A percentile compares a stretch with the other conserved stretches of the same genome.
Evolutionary conservation across 768 basidiomycete species (phyloP).

Genomic region (Austroboletus festivus): DNA sequence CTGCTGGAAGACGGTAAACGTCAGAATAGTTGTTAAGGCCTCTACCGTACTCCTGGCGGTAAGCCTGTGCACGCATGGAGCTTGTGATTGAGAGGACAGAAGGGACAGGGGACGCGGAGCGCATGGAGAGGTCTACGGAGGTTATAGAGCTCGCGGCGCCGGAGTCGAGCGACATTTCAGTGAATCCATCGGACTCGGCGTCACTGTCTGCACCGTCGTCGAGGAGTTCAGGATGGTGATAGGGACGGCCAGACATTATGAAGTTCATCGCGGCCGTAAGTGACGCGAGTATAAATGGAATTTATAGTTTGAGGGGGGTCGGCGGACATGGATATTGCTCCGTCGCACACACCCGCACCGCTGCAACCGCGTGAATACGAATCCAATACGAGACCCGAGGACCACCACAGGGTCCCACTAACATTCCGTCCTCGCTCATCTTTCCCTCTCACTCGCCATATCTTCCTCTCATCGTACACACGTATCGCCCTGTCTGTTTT

Average conservation of each 20-base stretch:
- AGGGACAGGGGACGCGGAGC: conserved; percentile 61
- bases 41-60: conserved; percentile 65
- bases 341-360: conserved; percentile 24
- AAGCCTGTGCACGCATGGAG: conserved; percentile 56
- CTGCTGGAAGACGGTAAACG: conserved; percentile 74
- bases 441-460: background rate
- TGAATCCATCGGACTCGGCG: conserved; percentile 41
- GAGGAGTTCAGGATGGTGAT: conserved; percentile 5
- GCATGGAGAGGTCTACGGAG: conserved; percentile 57
- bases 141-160: conserved; percentile 50
- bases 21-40: conserved; percentile 76
- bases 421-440: background rate
- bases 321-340: conserved; percentile 35
- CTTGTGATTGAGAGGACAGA: conserved; percentile 70
- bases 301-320: conserved; percentile 19
- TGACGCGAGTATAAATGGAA: conserved; percentile 23
- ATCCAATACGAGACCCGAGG: conserved; percentile 28
- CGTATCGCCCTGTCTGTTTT: background rate
- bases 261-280: conserved; percentile 8
- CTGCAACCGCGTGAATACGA: conserved; percentile 28
- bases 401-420: background rate
- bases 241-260: conserved; percentile 14
- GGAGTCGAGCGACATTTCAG: conserved; percentile 39
- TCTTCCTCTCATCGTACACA: too few relatives aligned
- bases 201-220: conserved; percentile 46